Evolutionary conservation across 2,329 filamentous ascomycete genomes (phyloP), one percentile per base, ranked within the genome.

Genomic region (Trichothecium sympodiale): DNA sequence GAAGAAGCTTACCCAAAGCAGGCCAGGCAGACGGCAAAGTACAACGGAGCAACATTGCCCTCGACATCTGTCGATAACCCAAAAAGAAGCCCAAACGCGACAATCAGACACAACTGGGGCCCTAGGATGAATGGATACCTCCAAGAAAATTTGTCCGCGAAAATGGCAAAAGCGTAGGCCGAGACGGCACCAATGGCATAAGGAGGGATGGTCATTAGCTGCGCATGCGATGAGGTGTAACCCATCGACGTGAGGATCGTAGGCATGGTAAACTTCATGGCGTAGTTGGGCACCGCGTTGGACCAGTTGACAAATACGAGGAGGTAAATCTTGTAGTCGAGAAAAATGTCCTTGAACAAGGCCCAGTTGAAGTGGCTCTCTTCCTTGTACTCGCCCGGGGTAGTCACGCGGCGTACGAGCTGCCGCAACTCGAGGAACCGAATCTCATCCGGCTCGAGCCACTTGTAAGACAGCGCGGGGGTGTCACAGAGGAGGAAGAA

Each of bases 401-500:
- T 37, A 6, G 46, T 45, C 4, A 43, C 41, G 5, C 48, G 47
- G 7, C 57, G 44, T 5, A 53, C 50, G n/a, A 55, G 27, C 39
- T 59, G 55, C 1, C 57, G 53, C 2, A 64, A 50, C 35, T 62
- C 56, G 2, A 63, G 50, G 30, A 53, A 62, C 10, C 57, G 54
- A 28, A 59, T 59, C 45, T 64, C 59, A 14, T 63, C 59, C 2
- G 50, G 35, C 1, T 49, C 52, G 2, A 65, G 57, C 56, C 59
- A 64, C 3, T 45, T 35, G 0, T 41, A 37, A 0, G 54, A 58
- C 1, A 56, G 46, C 1, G 52, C 46, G 1, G 62, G 62, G 2
- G 53, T 57, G 46, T 67, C 61, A 15, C 57, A 65, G 15, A 67
- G 60, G 3, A 74, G 54, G 44, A 69, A 60, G 47, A 62, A 62